phyloP scores from a whole-genome alignment of 352 stramenopile species.

The Aphanomyces stellatus region DNA sequence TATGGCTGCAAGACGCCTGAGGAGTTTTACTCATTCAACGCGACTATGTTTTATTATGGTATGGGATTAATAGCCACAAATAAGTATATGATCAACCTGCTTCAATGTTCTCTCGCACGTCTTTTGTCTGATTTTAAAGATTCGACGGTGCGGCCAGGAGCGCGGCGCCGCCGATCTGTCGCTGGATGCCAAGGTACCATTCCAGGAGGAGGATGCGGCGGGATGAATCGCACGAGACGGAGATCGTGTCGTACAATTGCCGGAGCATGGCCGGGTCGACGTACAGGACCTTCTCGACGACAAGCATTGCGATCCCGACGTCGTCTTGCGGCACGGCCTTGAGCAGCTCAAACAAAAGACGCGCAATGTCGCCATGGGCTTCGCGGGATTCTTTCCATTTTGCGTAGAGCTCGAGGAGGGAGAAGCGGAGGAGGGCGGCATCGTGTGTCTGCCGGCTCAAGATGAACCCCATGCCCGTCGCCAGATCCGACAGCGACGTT shows the following conservation, averaged over 20 bases:
- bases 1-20: too few relatives aligned
- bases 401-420: background rate
- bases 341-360: background rate
- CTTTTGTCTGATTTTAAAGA: background rate
- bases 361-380: background rate
- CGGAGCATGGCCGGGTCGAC: background rate
- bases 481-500: background rate
- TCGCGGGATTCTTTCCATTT: background rate
- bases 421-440: background rate
- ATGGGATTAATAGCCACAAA: too few relatives aligned
- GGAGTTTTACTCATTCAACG: too few relatives aligned
- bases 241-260: background rate
- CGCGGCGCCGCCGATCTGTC: background rate
- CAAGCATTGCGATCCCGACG: background rate
- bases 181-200: background rate
- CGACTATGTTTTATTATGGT: too few relatives aligned
- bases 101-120: too few relatives aligned
- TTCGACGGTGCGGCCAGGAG: background rate
- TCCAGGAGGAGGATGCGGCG: background rate
- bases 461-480: background rate
- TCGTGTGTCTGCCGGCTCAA: background rate
- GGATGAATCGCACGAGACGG: background rate
- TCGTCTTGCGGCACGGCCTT: background rate
- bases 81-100: too few relatives aligned
- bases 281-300: background rate